Base-by-base conservation (phyloP, 2,329 filamentous ascomycete species). In the Aspergillus brasiliensis region DNA sequence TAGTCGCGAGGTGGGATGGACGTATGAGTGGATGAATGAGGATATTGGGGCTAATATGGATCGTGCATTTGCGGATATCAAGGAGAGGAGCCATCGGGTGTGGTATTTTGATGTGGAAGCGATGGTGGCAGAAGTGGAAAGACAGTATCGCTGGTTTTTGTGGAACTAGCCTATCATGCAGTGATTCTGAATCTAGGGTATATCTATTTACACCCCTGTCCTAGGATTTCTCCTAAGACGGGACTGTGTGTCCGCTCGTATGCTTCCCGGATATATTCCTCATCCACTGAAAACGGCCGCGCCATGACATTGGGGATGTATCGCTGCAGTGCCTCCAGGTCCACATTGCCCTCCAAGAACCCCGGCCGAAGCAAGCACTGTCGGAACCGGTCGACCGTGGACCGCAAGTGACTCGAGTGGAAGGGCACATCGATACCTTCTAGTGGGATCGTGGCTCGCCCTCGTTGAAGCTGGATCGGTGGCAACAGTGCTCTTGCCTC, bases 221-320 rank as follows among this genome's bases (percentile, higher is more conserved):
- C 48, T 17, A 67, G 13, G 0, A 67, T 64, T 42, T 65, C 56
- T 3, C 27, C 59, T 27, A 68, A 17, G 11, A 68, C 46, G 8
- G 65, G 62, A 40, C 66, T 68, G 8, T 56, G 96, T 56, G 94
- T 98, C 74, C 98, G 79, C 70, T 87, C 87, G 81, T 96, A 97
- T 55, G 97, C 94, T 72, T 97, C 93, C 84, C 97, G 92, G 79
- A 98, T 97, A 82, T 98, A 98, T 80, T 97, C 92, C 83, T 91
- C 95, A 59, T 92, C 96, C 65, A 97, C 81, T 75, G 91, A 91
- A 75, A 98, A 98, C 13, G 94, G 94, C 80, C 88, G 88, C 57
- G 94, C 94, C 62, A 94, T 97, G 67, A 98, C 92, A 79, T 98
- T 98, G 68, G 94, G 94, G 66, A 98, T 97, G 80, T 98, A 98